Evolutionary conservation across 306 rosid species (phyloP), one percentile per base, ranked within the genome.

Genomic region (Begonia fuchsioides): DNA sequence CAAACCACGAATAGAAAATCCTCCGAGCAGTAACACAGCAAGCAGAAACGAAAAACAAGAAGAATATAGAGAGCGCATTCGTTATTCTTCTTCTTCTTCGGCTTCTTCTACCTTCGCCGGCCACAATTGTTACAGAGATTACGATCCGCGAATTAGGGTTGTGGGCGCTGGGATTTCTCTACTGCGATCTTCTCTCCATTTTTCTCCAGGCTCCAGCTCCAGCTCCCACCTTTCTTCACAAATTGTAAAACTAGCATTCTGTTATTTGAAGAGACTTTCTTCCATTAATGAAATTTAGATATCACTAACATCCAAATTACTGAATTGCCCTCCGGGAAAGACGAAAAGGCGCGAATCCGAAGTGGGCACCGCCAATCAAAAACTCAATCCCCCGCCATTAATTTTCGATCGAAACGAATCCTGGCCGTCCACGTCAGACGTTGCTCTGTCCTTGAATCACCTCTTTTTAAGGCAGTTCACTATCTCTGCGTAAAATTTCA

Each of bases 321-420:
- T 26, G 8, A 26, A 26, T 6, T 26, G 35, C 7, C 35, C 35
- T 26, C 35, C 1, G 35, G 8, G 35, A 4, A 26, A 26, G 35
- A 2, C 35, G 13, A 32, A 9, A 39, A 62, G 54, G 74, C 80
- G 70, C 65, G 60, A 12, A 12, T 38, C 66, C 45, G n/a, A 44
- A 66, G 54, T 47, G 65, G 39, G 35, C 49, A 60, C 60, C 68
- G 75, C 57, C 72, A 64, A 44, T 51, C 5, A 32, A 66, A 66
- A 51, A 26, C 35, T 63, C 17, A 0, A 19, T 19, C 14, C 12
- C 49, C 35, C 66, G 71, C 81, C 68, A 59, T 45, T 10, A 6
- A n/a, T 11, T 40, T 6, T 3, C n/a, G 0, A 17, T 5, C 2
- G 0, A 9, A 35, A 43, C 26, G 8, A 65, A 78, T 74, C 85